Evolutionary conservation across 192 early-diverging fungal genomes (phyloP).

Genomic region (Podila minutissima): DNA sequence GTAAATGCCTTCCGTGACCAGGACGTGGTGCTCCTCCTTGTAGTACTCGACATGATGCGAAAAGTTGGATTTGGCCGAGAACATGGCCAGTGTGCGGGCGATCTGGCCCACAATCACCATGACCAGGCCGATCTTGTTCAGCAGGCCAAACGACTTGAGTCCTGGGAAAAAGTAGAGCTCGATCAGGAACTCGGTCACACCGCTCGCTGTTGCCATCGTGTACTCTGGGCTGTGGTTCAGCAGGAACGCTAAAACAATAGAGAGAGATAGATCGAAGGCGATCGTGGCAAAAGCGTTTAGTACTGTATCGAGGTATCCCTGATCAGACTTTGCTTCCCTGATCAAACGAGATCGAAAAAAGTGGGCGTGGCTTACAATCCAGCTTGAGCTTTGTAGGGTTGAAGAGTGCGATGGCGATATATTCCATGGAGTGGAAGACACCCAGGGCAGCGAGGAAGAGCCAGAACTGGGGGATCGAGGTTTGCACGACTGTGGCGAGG

Average conservation of each 20-base stretch:
- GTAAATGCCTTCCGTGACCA: constrained; percentile 93
- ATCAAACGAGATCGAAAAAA: too few species aligned
- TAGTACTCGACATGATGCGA: constrained; percentile 81
- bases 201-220: constrained; percentile 71
- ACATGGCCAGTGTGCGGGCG: constrained; percentile 86
- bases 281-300: constrained; percentile 6
- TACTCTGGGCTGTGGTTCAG: constrained; percentile 80
- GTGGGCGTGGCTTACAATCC: constrained; percentile 64
- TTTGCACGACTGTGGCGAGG: constrained; percentile 38
- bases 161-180: constrained; percentile 71
- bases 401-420: constrained; percentile 86
- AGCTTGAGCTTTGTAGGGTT: constrained; percentile 73
- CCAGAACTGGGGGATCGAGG: constrained; percentile 65
- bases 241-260: constrained; percentile 67
- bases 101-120: constrained; percentile 75
- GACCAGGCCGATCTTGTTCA: constrained; percentile 60
- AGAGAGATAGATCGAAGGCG: constrained; percentile 24
- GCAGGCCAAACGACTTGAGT: constrained; percentile 58
- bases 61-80: constrained; percentile 91
- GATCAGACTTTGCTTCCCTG: not conserved
- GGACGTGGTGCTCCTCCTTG: constrained; percentile 74
- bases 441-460: constrained; percentile 73
- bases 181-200: constrained; percentile 75
- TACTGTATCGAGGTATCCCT: not conserved
- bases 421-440: constrained; percentile 89